Base-by-base conservation (phyloP, 148 eudicot genomes). In the Fagopyrum tataricum region DNA sequence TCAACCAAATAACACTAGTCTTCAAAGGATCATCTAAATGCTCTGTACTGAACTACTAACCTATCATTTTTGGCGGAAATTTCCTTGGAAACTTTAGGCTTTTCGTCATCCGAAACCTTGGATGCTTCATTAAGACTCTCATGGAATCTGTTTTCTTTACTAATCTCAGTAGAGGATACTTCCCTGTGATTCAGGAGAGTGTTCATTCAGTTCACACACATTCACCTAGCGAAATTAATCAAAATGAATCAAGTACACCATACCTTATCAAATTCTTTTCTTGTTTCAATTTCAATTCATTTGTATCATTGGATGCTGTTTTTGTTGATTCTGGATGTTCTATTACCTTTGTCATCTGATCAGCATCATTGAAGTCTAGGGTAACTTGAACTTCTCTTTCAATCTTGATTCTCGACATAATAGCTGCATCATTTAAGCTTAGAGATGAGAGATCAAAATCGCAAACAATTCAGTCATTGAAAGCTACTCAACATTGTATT, bases 341-440 rank as follows among this genome's bases (percentile, higher is more conserved):
- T 24, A 82, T 15, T 70, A 70, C 52, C 72, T 46, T 70, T 42
- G 17, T 43, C 52, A 70, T 46, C 72, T 84, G 76, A 51, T 84
- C 89, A 3, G 86, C 81, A 66, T 88, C 86, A 17, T 79, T 76
- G 47, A 91, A 95, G 77, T 92, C 90, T 62, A 86, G 77, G 79
- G 75, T 90, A 47, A 85, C 75, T 75, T 86, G 87, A 80, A 86
- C 85, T 59, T 87, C 74, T 83, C 97, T 85, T 44, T 78, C 77
- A 20, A 89, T 76, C 85, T 87, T 95, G 44, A 95, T 88, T 84
- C 83, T 88, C 76, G 85, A 77, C 94, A 90, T 92, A 80, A 86
- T 84, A 67, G 99, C 99, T 95, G 91, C 81, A 85, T 20, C 44
- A 24, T 9, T 56, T 48, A 43, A 71, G 46, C 43, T 24, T 31